phyloP scores from a whole-genome alignment of 257 asterid genomes.

The Capsicum chinense region DNA sequence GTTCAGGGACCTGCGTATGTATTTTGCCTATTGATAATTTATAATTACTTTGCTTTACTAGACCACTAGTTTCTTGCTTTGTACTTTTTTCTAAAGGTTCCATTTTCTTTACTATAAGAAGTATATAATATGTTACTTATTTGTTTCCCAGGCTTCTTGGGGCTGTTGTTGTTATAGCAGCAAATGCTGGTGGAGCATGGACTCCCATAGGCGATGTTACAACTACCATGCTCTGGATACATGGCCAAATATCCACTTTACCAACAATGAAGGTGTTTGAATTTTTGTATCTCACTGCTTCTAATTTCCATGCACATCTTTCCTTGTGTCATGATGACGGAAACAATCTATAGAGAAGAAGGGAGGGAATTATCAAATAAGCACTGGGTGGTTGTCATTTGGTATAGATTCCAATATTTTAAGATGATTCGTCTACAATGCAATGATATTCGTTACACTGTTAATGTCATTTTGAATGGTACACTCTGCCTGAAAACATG shows the following conservation, averaged over 20 bases:
- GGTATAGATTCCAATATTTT: not conserved
- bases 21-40: not conserved
- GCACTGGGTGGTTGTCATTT: not conserved
- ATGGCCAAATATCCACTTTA: constrained; percentile 92
- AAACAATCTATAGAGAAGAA: not conserved
- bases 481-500: not conserved
- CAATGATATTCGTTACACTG: not conserved
- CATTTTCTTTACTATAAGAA: not conserved
- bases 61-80: not conserved
- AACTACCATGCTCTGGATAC: constrained; percentile 98
- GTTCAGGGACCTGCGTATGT: no score
- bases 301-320: constrained; percentile 9
- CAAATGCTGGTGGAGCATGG: constrained; percentile 99
- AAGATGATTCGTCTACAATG: not conserved
- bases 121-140: constrained; percentile 30
- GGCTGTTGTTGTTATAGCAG: constrained; percentile 94
- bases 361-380: constrained; percentile 15
- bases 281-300: constrained; percentile 25
- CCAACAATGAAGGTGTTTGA: constrained; percentile 86
- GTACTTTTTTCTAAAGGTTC: constrained; percentile 18
- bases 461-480: not conserved
- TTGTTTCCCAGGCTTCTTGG: constrained; percentile 78
- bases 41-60: constrained; percentile 5
- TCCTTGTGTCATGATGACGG: not conserved
- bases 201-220: constrained; percentile 99